These are phyloP conservation scores for Colletotrichum orbiculare DNA, from an alignment of 2,329 filamentous ascomycete species.

Conservation along the genomic window DNA sequence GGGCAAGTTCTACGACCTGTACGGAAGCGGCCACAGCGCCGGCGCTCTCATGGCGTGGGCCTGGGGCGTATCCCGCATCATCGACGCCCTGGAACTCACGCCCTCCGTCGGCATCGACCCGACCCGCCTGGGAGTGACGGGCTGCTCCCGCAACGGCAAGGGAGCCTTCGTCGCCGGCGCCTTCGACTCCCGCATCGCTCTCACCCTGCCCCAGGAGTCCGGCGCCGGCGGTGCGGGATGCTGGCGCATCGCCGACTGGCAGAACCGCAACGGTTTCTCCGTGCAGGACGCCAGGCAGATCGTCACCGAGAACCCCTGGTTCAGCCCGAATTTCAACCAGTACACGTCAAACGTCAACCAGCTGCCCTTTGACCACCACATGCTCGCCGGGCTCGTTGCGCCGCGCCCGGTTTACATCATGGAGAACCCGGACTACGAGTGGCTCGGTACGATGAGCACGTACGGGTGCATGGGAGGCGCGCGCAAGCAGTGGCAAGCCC, in stretches of 20 bases:
- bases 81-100: conserved; percentile 57
- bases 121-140: conserved; percentile 55
- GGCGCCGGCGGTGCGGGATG: conserved; percentile 61
- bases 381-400: conserved; percentile 61
- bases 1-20: conserved; percentile 61
- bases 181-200: conserved; percentile 58
- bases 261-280: conserved; percentile 55
- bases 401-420: conserved; percentile 61
- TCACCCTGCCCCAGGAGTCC: conserved; percentile 61
- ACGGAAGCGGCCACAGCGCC: conserved; percentile 56
- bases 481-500: conserved; percentile 57
- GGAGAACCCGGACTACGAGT: conserved; percentile 62
- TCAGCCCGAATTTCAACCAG: conserved; percentile 61
- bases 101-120: conserved; percentile 52
- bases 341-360: conserved; percentile 59
- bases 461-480: conserved; percentile 62
- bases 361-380: conserved; percentile 63
- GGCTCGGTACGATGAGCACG: conserved; percentile 60
- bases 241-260: conserved; percentile 52
- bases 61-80: conserved; percentile 60
- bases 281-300: conserved; percentile 63
- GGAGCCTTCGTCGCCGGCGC: conserved; percentile 62
- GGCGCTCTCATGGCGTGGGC: conserved; percentile 62
- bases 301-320: conserved; percentile 65
- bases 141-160: conserved; percentile 63